phyloP scores from a whole-genome alignment of 331 rosid genomes.

The Malus hybrid region DNA sequence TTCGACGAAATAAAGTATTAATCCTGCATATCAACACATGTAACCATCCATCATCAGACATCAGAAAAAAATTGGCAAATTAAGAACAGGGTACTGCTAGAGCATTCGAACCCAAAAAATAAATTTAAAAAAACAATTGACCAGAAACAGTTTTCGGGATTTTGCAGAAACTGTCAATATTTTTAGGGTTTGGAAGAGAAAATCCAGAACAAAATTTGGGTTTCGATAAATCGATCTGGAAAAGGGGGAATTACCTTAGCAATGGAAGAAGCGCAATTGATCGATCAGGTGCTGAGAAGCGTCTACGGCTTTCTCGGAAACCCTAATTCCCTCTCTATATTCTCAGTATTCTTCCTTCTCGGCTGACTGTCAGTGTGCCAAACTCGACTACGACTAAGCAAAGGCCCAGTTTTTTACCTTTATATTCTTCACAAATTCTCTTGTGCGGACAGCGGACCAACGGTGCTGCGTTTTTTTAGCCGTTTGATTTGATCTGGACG shows the following conservation, averaged over 20 bases:
- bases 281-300: neutral
- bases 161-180: neutral
- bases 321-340: neutral
- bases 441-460: too few species aligned
- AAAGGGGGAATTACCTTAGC: neutral
- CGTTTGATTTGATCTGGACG: too few species aligned
- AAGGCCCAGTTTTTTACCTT: neutral
- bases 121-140: too few species aligned
- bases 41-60: neutral
- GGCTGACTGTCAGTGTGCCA: neutral
- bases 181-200: neutral
- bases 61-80: neutral
- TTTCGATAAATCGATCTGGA: neutral
- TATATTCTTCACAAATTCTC: too few species aligned
- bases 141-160: neutral
- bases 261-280: neutral
- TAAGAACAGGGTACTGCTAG: neutral
- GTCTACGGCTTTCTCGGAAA: neutral
- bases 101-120: too few species aligned
- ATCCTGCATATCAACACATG: constrained; percentile 2
- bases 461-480: too few species aligned
- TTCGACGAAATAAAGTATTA: neutral
- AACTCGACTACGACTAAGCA: neutral
- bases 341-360: neutral
- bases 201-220: neutral